phyloP scores from a whole-genome alignment of 345 rosid genomes.

The Arabidopsis thaliana region TAIR10.1 NC_003075.7:1336501-1337000 shows the following conservation, averaged over 20 bases:
- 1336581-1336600: constrained; percentile 77
- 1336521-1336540: constrained; percentile 86
- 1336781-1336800: constrained; percentile 82
- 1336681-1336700: constrained; percentile 93
- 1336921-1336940: constrained; percentile 74
- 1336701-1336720: constrained; percentile 82
- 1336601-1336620: constrained; percentile 85
- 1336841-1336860: constrained; percentile 70
- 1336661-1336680: constrained; percentile 43
- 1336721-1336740: constrained; percentile 65
- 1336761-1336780: constrained; percentile 68
- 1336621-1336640: constrained; percentile 85
- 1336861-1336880: constrained; percentile 91
- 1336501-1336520: constrained; percentile 65
- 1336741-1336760: constrained; percentile 67
- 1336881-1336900: constrained; percentile 78
- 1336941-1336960: constrained; percentile 74
- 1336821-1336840: constrained; percentile 74
- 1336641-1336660: constrained; percentile 88
- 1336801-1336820: constrained; percentile 89
- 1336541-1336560: constrained; percentile 69
- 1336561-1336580: constrained; percentile 76
- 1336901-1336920: constrained; percentile 82
- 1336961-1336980: constrained; percentile 86
- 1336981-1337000: constrained; percentile 63